Conservation (phyloP, 2,329 filamentous ascomycete genomes). For the Arthroderma sp. region DNA sequence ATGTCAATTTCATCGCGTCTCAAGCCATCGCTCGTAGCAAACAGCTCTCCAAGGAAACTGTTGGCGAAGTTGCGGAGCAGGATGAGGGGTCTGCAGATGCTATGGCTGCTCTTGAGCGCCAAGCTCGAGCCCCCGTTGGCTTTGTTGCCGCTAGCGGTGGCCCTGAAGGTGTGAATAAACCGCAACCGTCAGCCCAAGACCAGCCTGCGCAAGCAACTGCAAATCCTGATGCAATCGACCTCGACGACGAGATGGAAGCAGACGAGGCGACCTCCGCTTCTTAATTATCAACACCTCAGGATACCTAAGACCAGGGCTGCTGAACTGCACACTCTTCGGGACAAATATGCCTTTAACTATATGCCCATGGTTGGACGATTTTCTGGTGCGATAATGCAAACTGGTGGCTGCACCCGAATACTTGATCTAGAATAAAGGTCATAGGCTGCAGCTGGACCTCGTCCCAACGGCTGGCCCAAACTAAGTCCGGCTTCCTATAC, state of each 20-base stretch:
- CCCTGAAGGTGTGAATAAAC: constrained; percentile 48
- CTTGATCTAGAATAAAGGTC: no score
- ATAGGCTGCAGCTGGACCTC: no score
- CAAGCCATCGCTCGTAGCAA: constrained; percentile 80
- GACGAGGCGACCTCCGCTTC: no score
- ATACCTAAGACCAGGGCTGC: no score
- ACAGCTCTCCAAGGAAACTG: constrained; percentile 31
- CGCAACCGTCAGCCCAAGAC: constrained; percentile 25
- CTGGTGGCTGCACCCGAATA: no score
- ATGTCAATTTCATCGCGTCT: constrained; percentile 95
- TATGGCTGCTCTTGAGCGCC: constrained; percentile 78
- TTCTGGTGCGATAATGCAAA: no score
- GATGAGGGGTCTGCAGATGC: constrained; percentile 52
- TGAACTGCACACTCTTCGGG: no score
- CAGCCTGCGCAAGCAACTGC: constrained; percentile 34
- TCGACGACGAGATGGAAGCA: constrained; percentile 42
- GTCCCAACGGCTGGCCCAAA: no score
- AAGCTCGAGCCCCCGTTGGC: constrained; percentile 74
- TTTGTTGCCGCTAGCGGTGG: constrained; percentile 81
- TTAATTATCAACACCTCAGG: no score
- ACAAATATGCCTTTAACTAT: no score
- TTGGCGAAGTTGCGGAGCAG: constrained; percentile 29
- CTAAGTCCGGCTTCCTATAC: no score
- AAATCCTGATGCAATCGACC: constrained; percentile 81
- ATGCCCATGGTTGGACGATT: no score